Evolutionary conservation across 306 rosid species (phyloP), one percentile per base, ranked within the genome.

Genomic region (Pyrus communis): DNA sequence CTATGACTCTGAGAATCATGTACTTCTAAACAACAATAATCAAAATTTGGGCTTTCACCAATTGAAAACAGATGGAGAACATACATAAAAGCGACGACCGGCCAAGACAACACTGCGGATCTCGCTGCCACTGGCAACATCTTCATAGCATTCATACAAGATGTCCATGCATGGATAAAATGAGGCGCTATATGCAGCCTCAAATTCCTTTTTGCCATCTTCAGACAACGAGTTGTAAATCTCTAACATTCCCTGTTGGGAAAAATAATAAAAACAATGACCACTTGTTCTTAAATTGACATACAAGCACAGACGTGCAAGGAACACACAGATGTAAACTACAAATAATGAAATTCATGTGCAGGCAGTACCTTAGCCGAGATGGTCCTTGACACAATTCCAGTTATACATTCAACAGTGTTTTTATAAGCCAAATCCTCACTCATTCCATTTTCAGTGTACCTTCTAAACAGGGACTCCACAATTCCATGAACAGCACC

Each of bases 401-500:
- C 99, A 22, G 99, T 95, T 11, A 95, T 83, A 79, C 87, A 82
- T 79, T 96, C 99, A 51, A 96, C 99, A 15, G 99, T 96, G 85
- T 91, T 92, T 88, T 92, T 91, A 79, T 96, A 96, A 70, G 99
- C 98, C 78, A 86, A 81, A 69, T 96, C 97, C 86, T 92, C 99
- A 30, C 72, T 75, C 97, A 89, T 92, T 75, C 98, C 99, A 75
- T 89, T 86, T 67, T 92, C 97, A 22, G 96, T 96, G 88, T 85
- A 96, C 82, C 97, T 87, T 83, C 97, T 92, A 79, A 96, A 96
- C 81, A 92, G 84, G 84, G 93, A 89, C 78, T 96, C 99, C 84
- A 96, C 99, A 75, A 88, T 64, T 66, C 99, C 99, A 83, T 96
- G 99, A 68, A 96, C 98, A 70, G 99, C 99, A 70, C 99, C 99